Conservation (phyloP, 495 filamentous ascomycete genomes). For the Aeminium ludgeri region DNA sequence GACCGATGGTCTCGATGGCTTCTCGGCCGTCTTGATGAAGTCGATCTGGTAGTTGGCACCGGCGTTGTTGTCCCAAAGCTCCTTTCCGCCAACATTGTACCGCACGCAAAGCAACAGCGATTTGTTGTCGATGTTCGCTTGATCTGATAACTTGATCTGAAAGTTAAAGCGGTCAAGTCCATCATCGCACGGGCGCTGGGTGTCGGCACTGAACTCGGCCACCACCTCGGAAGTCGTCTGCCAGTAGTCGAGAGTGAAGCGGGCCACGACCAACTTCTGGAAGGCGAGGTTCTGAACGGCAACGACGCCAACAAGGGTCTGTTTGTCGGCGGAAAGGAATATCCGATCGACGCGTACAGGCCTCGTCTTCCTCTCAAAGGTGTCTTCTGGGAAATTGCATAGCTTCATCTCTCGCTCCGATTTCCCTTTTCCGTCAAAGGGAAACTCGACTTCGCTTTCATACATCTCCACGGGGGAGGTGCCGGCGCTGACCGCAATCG, state of each 20-base stretch:
- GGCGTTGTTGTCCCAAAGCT: slow-evolving; percentile 91
- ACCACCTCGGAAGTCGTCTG: slow-evolving; percentile 89
- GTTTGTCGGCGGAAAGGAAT: slow-evolving; percentile 73
- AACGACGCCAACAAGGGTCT: slow-evolving; percentile 62
- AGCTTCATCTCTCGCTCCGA: slow-evolving; percentile 80
- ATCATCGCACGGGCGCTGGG: slow-evolving; percentile 44
- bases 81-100: slow-evolving; percentile 68
- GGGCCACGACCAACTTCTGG: slow-evolving; percentile 70
- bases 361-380: slow-evolving; percentile 39
- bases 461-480: slow-evolving; percentile 85
- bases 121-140: slow-evolving; percentile 76
- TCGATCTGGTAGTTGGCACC: slow-evolving; percentile 78
- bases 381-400: slow-evolving; percentile 64
- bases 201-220: slow-evolving; percentile 72
- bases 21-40: slow-evolving; percentile 55
- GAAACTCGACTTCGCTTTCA: slow-evolving; percentile 70
- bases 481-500: slow-evolving; percentile 83
- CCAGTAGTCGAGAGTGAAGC: slow-evolving; percentile 96
- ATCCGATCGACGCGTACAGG: slow-evolving; percentile 67
- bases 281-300: slow-evolving; percentile 81
- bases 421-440: slow-evolving; percentile 41
- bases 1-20: slow-evolving; percentile 39
- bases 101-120: slow-evolving; percentile 82
- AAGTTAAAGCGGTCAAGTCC: slow-evolving; percentile 83
- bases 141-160: slow-evolving; percentile 79